Base-by-base conservation (phyloP, 345 rosid genomes). In the Streptanthus diversifolius region DNA sequence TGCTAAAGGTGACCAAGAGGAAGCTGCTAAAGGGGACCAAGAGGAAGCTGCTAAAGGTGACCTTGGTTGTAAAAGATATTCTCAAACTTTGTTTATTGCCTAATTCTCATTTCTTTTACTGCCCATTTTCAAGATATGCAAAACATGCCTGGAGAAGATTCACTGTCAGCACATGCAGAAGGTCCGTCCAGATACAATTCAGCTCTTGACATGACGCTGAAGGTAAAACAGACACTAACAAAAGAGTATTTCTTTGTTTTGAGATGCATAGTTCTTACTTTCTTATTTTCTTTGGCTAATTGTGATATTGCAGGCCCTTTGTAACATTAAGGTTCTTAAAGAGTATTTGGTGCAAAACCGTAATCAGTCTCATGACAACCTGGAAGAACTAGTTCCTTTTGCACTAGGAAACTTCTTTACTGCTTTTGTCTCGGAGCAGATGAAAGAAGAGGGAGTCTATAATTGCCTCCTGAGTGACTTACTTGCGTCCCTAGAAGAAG, bases 281-380 rank as follows among this genome's bases (percentile, higher is more conserved):
- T 8, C 21, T 53, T 14, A 5, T 40, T 29, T 25, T 27, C 3
- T n/a, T 27, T 53, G 11, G 21, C 63, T 27, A 52, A 22, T 4
- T 49, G 55, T 37, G 61, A 33, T 51, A 14, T 25, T 60, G 63
- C 63, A 75, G 79, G 73, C 70, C 48, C 74, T 75, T 55, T 33
- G 54, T 39, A 43, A 61, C 57, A 43, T 37, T 48, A 58, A 39
- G 12, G 44, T 60, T 68, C 56, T 75, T 43, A 45, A 15, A 33
- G 51, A 60, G 62, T 29, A 24, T 51, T 51, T 75, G 14, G 13
- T n/a, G 68, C 21, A 24, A 27, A 66, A 37, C n/a, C 2, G 33
- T 45, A 41, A 27, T 29, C 32, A 68, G n/a, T 41, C 18, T 22
- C n/a, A 27, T 14, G 67, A 21, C 29, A 10, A 58, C 19, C 29